phyloP scores from a whole-genome alignment of 2,329 filamentous ascomycete genomes.

The Verticillium alfalfae region DNA sequence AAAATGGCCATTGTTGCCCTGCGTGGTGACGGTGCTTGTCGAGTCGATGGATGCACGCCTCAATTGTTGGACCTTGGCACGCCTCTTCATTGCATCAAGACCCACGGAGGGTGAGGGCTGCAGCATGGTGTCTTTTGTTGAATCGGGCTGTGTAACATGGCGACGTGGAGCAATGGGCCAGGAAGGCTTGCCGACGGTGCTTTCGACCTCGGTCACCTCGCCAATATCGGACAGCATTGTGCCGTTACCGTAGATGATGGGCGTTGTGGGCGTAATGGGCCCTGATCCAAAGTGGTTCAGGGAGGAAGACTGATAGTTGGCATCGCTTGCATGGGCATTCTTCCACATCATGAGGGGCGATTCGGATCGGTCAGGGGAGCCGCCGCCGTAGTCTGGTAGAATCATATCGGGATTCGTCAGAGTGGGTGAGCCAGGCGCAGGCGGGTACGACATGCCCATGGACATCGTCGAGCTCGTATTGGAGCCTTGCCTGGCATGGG shows the following conservation, averaged over 20 bases:
- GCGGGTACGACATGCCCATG: conserved; percentile 28
- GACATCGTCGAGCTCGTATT: conserved; percentile 17
- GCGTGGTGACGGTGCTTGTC: conserved; percentile 54
- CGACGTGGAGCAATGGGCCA: conserved; percentile 28
- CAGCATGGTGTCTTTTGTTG: conserved; percentile 23
- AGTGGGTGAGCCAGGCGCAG: conserved; percentile 69
- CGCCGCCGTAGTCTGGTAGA: conserved; percentile 64
- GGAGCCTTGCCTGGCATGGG: conserved; percentile 13
- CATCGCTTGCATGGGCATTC: conserved; percentile 30
- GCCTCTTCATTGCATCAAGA: conserved; percentile 37
- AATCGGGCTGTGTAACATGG: conserved; percentile 11
- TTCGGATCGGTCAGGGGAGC: conserved; percentile 45
- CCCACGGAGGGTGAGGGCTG: conserved; percentile 41
- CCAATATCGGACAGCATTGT: conserved; percentile 65
- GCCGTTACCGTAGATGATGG: conserved; percentile 64
- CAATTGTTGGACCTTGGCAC: conserved; percentile 34
- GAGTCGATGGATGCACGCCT: conserved; percentile 54
- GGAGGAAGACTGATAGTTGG: conserved; percentile 36
- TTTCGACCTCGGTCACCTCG: conserved; percentile 50
- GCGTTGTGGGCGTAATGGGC: conserved; percentile 49
- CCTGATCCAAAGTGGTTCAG: conserved; percentile 33
- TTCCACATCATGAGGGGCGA: conserved; percentile 49
- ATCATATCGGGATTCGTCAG: conserved; percentile 95
- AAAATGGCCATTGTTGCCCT: conserved; percentile 43
- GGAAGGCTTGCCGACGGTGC: conserved; percentile 35